Evolutionary conservation across 805 yeast genomes (phyloP).

Genomic region (Suhomyces sp.): DNA sequence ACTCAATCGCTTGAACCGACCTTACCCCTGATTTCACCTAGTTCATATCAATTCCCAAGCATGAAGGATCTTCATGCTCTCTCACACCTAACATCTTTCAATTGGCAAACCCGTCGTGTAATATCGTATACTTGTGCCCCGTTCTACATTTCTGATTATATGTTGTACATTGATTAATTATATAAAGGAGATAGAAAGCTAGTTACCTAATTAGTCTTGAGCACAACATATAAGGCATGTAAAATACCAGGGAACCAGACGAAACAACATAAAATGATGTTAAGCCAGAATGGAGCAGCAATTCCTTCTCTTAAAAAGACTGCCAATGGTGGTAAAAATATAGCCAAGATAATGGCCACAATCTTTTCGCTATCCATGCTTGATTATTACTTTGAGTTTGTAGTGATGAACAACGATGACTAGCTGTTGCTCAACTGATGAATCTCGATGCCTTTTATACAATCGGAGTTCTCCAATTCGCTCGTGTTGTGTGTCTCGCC

Average conservation of each 20-base stretch:
- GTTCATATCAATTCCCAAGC: background rate
- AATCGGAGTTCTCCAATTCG: background rate
- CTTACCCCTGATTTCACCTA: background rate
- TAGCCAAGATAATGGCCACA: constrained; percentile 43
- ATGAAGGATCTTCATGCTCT: background rate
- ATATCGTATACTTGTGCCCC: background rate
- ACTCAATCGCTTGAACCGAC: background rate
- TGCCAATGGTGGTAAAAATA: constrained; percentile 73
- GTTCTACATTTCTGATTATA: background rate
- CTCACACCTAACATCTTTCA: background rate
- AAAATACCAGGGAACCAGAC: constrained; percentile 78
- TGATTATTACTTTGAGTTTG: background rate
- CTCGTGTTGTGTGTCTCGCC: background rate
- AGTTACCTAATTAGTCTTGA: constrained; percentile 19
- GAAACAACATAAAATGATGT: constrained; percentile 58
- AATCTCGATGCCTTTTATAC: background rate
- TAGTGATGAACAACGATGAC: background rate
- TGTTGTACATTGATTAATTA: background rate
- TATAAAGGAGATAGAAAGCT: background rate
- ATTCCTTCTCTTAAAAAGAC: constrained; percentile 69
- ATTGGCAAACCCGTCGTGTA: no score
- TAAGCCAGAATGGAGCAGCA: constrained; percentile 62
- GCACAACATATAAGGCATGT: constrained; percentile 67
- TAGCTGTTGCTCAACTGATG: background rate
- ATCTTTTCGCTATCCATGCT: constrained; percentile 42